phyloP scores from a whole-genome alignment of 306 rosid species.

The Crataegus laevigata region DNA sequence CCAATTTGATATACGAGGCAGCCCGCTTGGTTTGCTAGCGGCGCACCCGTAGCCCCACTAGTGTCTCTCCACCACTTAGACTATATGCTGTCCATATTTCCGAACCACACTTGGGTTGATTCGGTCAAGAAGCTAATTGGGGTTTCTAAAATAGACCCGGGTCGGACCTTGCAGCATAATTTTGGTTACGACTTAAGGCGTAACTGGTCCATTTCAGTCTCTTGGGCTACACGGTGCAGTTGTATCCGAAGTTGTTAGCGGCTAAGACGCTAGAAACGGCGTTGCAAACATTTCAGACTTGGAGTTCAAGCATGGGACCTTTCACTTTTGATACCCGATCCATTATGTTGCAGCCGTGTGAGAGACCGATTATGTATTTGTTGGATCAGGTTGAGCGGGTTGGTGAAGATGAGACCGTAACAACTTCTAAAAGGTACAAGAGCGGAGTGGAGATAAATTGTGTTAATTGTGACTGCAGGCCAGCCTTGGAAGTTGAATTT shows the following conservation, averaged over 20 bases:
- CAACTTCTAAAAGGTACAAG: slow-evolving; percentile 17
- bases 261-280: slow-evolving; percentile 42
- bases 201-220: slow-evolving; percentile 63
- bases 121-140: slow-evolving; percentile 19
- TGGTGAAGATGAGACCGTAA: slow-evolving; percentile 9
- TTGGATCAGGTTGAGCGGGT: slow-evolving; percentile 27
- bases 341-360: slow-evolving; percentile 23
- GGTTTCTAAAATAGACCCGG: slow-evolving; percentile 39
- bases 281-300: slow-evolving; percentile 40
- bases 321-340: slow-evolving; percentile 51
- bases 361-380: slow-evolving; percentile 24
- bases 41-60: slow-evolving; percentile 66
- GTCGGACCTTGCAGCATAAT: slow-evolving; percentile 43
- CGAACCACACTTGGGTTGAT: slow-evolving; percentile 19
- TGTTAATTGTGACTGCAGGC: background rate
- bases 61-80: slow-evolving; percentile 78
- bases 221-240: slow-evolving; percentile 61
- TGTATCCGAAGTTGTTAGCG: slow-evolving; percentile 38
- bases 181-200: slow-evolving; percentile 48
- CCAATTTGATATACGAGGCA: slow-evolving; percentile 66
- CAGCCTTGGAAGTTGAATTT: slow-evolving; percentile 17
- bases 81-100: slow-evolving; percentile 46
- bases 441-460: slow-evolving; percentile 13
- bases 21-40: slow-evolving; percentile 54
- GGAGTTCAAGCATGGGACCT: slow-evolving; percentile 33